phyloP scores from a whole-genome alignment of 495 filamentous ascomycete genomes.

The Podospora australis region DNA sequence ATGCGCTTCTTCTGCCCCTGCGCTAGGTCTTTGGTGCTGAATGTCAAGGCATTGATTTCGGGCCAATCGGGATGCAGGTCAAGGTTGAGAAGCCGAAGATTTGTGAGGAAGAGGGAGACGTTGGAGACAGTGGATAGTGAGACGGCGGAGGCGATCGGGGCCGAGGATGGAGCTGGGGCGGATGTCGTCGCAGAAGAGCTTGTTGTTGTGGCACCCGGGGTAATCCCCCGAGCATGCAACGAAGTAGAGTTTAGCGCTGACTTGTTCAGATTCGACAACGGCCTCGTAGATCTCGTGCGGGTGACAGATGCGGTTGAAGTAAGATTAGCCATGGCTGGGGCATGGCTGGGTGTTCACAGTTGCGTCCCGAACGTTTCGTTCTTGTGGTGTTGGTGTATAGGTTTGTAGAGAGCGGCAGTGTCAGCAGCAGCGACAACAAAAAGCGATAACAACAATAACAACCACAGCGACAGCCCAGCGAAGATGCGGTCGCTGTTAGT shows the following conservation, averaged over 20 bases:
- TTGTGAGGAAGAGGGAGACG: slow-evolving; percentile 64
- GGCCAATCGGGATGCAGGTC: slow-evolving; percentile 75
- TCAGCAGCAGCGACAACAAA: not conserved
- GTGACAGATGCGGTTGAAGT: slow-evolving; percentile 16
- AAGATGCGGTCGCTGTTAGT: too few relatives aligned
- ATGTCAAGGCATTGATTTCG: slow-evolving; percentile 53
- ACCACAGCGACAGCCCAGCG: too few relatives aligned
- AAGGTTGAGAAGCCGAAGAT: slow-evolving; percentile 71
- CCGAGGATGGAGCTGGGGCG: not conserved
- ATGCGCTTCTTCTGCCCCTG: slow-evolving; percentile 74
- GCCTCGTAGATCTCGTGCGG: slow-evolving; percentile 20
- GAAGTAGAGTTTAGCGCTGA: slow-evolving; percentile 2
- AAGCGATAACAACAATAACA: too few relatives aligned
- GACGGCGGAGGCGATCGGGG: slow-evolving; percentile 6
- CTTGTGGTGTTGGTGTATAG: not conserved
- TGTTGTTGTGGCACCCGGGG: slow-evolving; percentile 4
- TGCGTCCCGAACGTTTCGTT: not conserved
- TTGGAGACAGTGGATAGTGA: slow-evolving; percentile 18
- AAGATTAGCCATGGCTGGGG: slow-evolving; percentile 22
- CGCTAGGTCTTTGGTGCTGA: slow-evolving; percentile 58
- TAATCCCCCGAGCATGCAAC: slow-evolving; percentile 7
- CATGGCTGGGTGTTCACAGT: slow-evolving; percentile 12
- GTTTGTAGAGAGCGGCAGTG: not conserved
- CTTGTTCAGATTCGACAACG: slow-evolving; percentile 17
- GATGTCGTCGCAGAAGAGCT: slow-evolving; percentile 1